A percentile compares a stretch with the other conserved stretches of the same genome.
Evolutionary conservation across 345 rosid species (phyloP).

Genomic region (Anacardium occidentale): DNA sequence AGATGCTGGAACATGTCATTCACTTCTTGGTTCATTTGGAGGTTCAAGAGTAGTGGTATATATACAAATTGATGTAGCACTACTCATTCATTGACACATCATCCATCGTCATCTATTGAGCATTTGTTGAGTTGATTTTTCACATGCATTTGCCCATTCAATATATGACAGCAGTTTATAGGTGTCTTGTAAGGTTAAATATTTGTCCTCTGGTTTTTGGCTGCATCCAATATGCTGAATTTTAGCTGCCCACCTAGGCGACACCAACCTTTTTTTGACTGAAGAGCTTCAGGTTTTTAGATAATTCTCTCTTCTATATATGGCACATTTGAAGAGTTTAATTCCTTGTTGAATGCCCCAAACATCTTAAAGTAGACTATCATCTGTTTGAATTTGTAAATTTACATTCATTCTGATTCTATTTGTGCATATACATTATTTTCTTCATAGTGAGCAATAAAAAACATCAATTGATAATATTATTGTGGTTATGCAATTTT

Average conservation of each 20-base stretch:
- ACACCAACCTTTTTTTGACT: neutral
- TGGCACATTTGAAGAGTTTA: neutral
- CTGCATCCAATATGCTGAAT: neutral
- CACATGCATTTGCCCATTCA: too few species aligned
- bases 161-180: neutral
- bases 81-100: too few species aligned
- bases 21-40: neutral
- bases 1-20: neutral
- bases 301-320: neutral
- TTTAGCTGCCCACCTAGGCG: neutral
- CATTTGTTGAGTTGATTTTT: too few species aligned
- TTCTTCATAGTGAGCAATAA: neutral
- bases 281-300: neutral
- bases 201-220: neutral
- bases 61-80: too few species aligned
- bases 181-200: constrained; percentile 4
- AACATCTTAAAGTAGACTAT: neutral
- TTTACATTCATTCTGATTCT: neutral
- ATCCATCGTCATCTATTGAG: too few species aligned
- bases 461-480: neutral
- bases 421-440: neutral
- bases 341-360: neutral
- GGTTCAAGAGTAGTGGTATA: too few species aligned
- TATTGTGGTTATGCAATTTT: neutral
- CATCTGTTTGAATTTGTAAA: neutral